Conservation (phyloP, 257 asterid species). For the Solanum phureja region DNA sequence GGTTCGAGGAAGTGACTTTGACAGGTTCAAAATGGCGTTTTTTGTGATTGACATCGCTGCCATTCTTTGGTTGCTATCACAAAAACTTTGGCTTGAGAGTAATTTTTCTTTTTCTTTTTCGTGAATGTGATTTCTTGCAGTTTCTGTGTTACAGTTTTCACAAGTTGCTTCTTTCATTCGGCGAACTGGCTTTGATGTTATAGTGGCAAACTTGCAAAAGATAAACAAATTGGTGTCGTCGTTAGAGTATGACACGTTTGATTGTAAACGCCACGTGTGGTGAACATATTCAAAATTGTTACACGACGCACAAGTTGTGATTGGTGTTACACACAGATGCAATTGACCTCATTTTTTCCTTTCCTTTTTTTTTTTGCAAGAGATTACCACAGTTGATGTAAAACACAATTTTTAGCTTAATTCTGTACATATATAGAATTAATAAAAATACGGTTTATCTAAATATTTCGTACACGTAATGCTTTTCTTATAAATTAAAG, state of each 20-base stretch:
- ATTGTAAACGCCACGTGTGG: background rate
- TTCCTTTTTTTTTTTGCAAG: background rate
- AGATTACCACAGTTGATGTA: background rate
- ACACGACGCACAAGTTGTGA: background rate
- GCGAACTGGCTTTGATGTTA: background rate
- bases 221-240: background rate
- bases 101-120: background rate
- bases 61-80: conserved; percentile 19
- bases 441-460: no score
- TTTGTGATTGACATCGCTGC: conserved; percentile 37
- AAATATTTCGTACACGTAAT: no score
- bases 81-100: background rate
- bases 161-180: background rate
- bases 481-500: no score
- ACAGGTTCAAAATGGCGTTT: conserved; percentile 22
- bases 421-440: no score
- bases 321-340: background rate
- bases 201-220: background rate
- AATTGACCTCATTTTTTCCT: background rate
- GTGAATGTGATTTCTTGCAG: background rate
- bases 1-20: conserved; percentile 29
- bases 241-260: background rate
- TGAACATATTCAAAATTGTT: background rate
- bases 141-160: background rate
- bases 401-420: background rate